phyloP scores from a whole-genome alignment of 805 yeast genomes.

The Ogataea paraovalis region DNA sequence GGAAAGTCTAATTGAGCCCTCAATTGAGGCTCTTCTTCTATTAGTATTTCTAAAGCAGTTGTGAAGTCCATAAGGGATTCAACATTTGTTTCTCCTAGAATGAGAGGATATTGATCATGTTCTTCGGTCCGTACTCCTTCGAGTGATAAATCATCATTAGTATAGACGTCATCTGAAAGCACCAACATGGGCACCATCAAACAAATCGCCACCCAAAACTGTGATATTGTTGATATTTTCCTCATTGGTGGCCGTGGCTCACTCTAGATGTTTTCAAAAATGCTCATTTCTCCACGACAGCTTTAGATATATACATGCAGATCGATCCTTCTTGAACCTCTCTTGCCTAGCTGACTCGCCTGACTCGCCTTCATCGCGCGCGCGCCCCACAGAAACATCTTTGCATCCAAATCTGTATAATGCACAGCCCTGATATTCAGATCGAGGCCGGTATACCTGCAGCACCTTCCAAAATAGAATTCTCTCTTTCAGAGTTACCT shows the following conservation, averaged over 20 bases:
- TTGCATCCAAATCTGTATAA: too few species aligned
- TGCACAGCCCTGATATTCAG: too few species aligned
- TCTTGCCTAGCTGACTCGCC: too few species aligned
- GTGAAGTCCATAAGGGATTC: background rate
- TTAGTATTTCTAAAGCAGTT: conserved; percentile 4
- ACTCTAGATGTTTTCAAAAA: background rate
- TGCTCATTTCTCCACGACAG: too few species aligned
- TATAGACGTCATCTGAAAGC: background rate
- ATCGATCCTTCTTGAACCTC: too few species aligned
- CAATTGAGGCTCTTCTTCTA: conserved; percentile 8
- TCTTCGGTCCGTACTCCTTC: background rate
- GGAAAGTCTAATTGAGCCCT: conserved; percentile 5
- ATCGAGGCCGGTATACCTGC: too few species aligned
- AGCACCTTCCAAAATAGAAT: too few species aligned
- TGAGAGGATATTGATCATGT: background rate
- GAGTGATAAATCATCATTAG: background rate
- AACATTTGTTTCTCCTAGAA: background rate
- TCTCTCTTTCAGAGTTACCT: too few species aligned
- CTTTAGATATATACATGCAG: too few species aligned
- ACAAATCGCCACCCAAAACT: background rate
- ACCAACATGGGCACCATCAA: background rate
- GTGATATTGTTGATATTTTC: background rate
- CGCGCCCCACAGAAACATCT: too few species aligned
- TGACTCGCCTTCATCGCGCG: too few species aligned
- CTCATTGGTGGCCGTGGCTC: background rate